A percentile compares a stretch with the other conserved stretches of the same genome.
phyloP scores from a whole-genome alignment of 805 yeast species.

The Starmerella sp. region DNA sequence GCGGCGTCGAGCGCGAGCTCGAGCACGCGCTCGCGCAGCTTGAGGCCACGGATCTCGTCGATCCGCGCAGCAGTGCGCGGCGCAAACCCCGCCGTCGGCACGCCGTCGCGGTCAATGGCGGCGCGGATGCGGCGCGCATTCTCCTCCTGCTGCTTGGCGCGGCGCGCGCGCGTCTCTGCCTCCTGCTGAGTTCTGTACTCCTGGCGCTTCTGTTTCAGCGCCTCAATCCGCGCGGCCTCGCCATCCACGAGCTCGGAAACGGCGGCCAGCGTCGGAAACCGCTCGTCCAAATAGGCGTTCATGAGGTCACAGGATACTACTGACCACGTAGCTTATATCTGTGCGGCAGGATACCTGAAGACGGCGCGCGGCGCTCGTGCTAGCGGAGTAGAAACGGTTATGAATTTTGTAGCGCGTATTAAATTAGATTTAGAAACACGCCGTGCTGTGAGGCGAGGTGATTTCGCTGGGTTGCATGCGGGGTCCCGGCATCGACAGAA shows the following conservation, averaged over 20 bases:
- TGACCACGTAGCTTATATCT: background rate
- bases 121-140: background rate
- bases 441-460: no score
- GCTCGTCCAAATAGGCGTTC: constrained; percentile 19
- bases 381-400: no score
- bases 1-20: constrained; percentile 2
- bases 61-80: background rate
- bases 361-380: no score
- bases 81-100: background rate
- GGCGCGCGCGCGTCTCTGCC: constrained; percentile 2
- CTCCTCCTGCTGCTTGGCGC: background rate
- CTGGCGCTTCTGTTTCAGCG: background rate
- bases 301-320: constrained; percentile 1
- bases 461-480: no score
- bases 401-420: no score
- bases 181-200: background rate
- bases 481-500: no score
- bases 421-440: no score
- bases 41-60: background rate
- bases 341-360: no score
- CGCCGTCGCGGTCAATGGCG: background rate
- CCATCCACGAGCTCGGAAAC: constrained; percentile 11
- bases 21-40: background rate
- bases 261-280: constrained; percentile 21
- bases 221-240: constrained; percentile 1